Evolutionary conservation across 148 eudicot genomes (phyloP).

Genomic region (Rhododendron ovatum): DNA sequence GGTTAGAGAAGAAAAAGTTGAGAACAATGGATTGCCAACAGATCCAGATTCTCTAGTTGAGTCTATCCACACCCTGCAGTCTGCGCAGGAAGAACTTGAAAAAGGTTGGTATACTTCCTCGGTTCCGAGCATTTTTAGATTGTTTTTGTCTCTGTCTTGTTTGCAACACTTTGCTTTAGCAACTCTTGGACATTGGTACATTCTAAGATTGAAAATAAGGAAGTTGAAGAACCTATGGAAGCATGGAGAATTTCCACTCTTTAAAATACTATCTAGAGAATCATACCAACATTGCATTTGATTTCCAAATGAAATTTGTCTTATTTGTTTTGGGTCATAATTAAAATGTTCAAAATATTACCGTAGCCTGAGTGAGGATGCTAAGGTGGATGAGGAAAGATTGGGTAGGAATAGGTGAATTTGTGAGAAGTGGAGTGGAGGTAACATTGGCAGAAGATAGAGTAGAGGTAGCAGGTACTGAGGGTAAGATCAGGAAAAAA

Average conservation of each 20-base stretch:
- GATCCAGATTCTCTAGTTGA: slow-evolving; percentile 61
- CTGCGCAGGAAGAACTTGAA: slow-evolving; percentile 72
- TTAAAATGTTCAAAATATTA: not conserved
- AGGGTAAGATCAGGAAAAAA: not conserved
- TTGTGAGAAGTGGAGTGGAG: not conserved
- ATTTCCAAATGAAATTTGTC: not conserved
- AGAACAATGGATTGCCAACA: slow-evolving; percentile 30
- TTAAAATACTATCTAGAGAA: not conserved
- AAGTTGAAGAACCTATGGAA: not conserved
- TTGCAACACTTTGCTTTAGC: not conserved
- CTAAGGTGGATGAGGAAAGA: not conserved
- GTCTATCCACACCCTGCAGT: slow-evolving; percentile 53
- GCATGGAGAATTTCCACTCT: not conserved
- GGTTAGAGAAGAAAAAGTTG: slow-evolving; percentile 28
- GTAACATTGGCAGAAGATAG: not conserved
- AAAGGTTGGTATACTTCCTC: slow-evolving; percentile 41
- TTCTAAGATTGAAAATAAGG: not conserved
- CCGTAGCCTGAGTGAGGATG: not conserved
- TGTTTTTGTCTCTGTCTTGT: not conserved
- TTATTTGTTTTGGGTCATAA: not conserved
- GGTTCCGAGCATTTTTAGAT: not conserved
- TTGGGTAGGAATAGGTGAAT: not conserved
- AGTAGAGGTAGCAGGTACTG: not conserved
- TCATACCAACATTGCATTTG: not conserved
- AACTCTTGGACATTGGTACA: not conserved